Evolutionary conservation across 1,284 basidiomycete genomes (phyloP).

Genomic region (Puccinia horiana): DNA sequence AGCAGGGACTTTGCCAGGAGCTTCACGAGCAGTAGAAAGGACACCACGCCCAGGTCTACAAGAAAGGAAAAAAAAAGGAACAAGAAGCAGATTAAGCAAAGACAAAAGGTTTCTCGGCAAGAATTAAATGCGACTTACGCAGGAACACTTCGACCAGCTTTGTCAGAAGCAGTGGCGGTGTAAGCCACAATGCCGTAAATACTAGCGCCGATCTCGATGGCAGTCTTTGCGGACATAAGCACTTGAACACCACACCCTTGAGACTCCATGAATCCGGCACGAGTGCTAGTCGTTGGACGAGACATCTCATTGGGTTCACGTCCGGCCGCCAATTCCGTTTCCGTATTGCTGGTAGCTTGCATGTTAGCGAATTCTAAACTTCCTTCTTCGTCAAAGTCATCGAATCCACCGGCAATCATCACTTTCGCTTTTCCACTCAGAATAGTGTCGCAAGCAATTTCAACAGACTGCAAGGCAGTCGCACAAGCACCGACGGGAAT

Average conservation of each 20-base stretch:
- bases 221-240: constrained; percentile 93
- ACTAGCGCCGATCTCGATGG: constrained; percentile 86
- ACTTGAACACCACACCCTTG: constrained; percentile 96
- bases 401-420: constrained; percentile 98
- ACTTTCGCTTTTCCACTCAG: constrained; percentile 94
- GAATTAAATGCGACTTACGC: constrained; percentile 28
- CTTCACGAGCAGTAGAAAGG: constrained; percentile 78
- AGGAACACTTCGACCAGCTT: constrained; percentile 60
- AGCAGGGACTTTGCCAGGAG: constrained; percentile 66
- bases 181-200: constrained; percentile 92
- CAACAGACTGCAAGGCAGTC: constrained; percentile 93
- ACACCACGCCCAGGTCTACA: constrained; percentile 82
- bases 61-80: background rate
- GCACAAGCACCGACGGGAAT: constrained; percentile 98
- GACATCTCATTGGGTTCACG: constrained; percentile 99
- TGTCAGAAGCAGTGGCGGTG: constrained; percentile 81
- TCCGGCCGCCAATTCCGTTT: constrained; percentile 96
- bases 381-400: constrained; percentile 84
- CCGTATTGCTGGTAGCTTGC: constrained; percentile 97
- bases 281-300: constrained; percentile 90
- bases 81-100: background rate
- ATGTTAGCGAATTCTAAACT: constrained; percentile 75
- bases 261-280: constrained; percentile 87
- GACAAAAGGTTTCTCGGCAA: constrained; percentile 33
- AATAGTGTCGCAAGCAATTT: constrained; percentile 95